A percentile compares a stretch with the other conserved stretches of the same genome.
Evolutionary conservation across 2,329 filamentous ascomycete genomes (phyloP).

Genomic region (Cytospora paraplurivora): DNA sequence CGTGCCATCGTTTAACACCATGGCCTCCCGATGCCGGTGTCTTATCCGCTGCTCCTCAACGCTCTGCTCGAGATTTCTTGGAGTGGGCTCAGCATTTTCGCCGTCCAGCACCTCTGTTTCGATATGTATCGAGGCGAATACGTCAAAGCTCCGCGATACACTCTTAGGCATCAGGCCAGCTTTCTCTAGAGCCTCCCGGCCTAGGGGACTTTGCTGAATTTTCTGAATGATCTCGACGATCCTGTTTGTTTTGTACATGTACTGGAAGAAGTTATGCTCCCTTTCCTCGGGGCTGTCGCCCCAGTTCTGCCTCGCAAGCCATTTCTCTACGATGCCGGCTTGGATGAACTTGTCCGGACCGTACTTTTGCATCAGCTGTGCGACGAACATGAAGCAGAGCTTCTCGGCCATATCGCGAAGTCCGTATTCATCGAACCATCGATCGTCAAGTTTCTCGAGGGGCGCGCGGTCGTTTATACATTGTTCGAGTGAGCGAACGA

Average conservation of each 20-base stretch:
- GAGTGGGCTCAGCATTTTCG: slow-evolving; percentile 37
- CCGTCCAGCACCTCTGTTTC: slow-evolving; percentile 28
- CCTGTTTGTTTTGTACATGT: slow-evolving; percentile 54
- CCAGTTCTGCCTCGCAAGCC: slow-evolving; percentile 75
- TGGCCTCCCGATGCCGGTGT: slow-evolving; percentile 79
- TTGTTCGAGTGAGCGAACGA: slow-evolving; percentile 63
- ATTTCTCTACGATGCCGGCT: slow-evolving; percentile 69
- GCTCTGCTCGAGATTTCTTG: slow-evolving; percentile 53
- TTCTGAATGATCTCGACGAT: slow-evolving; percentile 55
- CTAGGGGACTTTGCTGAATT: slow-evolving; percentile 52
- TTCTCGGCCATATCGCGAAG: slow-evolving; percentile 64
- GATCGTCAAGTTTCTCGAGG: slow-evolving; percentile 55
- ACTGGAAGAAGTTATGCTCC: slow-evolving; percentile 55
- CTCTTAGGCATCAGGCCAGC: slow-evolving; percentile 49
- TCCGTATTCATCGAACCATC: slow-evolving; percentile 63
- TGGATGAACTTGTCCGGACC: slow-evolving; percentile 59
- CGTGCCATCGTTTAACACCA: slow-evolving; percentile 88
- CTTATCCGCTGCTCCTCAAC: slow-evolving; percentile 71
- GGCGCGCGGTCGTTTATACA: slow-evolving; percentile 51
- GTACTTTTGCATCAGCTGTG: slow-evolving; percentile 61
- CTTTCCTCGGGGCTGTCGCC: slow-evolving; percentile 57
- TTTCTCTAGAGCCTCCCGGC: slow-evolving; percentile 53
- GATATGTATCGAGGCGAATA: slow-evolving; percentile 27
- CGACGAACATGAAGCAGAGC: slow-evolving; percentile 59
- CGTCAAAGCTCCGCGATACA: slow-evolving; percentile 31